phyloP scores from a whole-genome alignment of 2,329 filamentous ascomycete genomes.

The Monosporascus sp. region DNA sequence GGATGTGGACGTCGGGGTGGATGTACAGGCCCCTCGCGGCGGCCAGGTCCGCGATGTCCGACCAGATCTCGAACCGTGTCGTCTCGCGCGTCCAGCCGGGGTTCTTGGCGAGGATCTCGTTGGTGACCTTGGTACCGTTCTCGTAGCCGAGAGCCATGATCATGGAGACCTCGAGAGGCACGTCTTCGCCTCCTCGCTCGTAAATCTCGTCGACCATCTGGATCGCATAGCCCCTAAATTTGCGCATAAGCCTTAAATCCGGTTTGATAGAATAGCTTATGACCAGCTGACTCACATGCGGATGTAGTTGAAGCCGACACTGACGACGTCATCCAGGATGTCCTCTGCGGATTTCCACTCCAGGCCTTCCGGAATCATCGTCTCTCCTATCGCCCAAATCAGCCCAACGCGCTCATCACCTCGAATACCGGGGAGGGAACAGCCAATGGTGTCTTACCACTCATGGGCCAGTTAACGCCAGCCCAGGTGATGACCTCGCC shows the following conservation, averaged over 20 bases:
- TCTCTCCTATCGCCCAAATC: constrained; percentile 30
- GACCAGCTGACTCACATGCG: constrained; percentile 30
- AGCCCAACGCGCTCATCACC: constrained; percentile 5
- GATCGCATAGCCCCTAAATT: constrained; percentile 42
- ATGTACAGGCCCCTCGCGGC: constrained; percentile 30
- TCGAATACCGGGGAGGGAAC: no score
- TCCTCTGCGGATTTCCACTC: constrained; percentile 45
- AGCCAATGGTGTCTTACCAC: constrained; percentile 13
- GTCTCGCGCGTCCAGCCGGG: constrained; percentile 41
- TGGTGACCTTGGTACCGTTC: constrained; percentile 42
- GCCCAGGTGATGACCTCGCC: constrained; percentile 32
- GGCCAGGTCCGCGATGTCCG: constrained; percentile 29
- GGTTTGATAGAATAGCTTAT: neutral
- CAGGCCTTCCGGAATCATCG: constrained; percentile 51
- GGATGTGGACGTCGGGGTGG: constrained; percentile 35
- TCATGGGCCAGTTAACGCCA: constrained; percentile 32
- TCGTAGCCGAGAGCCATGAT: constrained; percentile 35
- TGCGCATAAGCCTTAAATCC: constrained; percentile 3
- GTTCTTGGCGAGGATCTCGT: constrained; percentile 43
- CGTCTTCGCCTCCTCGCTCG: constrained; percentile 32
- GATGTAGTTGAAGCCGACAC: constrained; percentile 50
- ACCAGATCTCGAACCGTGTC: constrained; percentile 39
- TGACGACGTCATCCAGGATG: constrained; percentile 43
- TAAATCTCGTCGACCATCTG: constrained; percentile 49
- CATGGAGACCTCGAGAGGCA: constrained; percentile 32